These are phyloP conservation scores for Nevesoporus exiguus DNA, from an alignment of 768 basidiomycete species.

Conservation along the genomic window DNA sequence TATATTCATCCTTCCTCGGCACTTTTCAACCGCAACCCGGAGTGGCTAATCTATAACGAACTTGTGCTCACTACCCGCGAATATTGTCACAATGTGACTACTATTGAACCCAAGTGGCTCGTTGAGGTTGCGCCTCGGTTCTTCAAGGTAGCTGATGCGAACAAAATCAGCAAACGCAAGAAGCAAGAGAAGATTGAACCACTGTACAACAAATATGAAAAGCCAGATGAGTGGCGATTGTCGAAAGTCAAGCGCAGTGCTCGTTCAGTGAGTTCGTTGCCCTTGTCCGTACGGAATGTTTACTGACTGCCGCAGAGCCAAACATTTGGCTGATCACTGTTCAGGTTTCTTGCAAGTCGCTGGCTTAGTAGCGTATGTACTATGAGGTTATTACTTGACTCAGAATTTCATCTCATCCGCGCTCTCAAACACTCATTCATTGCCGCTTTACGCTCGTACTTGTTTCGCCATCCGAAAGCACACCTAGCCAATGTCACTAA, in stretches of 20 bases:
- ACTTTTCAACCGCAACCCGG: conserved; percentile 93
- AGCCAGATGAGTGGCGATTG: conserved; percentile 90
- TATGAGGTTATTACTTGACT: conserved; percentile 5
- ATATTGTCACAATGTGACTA: conserved; percentile 90
- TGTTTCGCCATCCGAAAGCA: neutral
- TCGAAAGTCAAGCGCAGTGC: conserved; percentile 91
- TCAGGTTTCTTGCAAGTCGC: neutral
- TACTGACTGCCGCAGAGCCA: conserved; percentile 56
- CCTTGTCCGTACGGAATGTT: neutral
- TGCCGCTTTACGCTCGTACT: neutral
- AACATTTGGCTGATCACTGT: conserved; percentile 69
- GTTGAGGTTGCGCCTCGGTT: conserved; percentile 97
- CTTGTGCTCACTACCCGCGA: conserved; percentile 94
- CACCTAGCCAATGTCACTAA: neutral
- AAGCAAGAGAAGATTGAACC: conserved; percentile 97
- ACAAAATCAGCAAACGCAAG: conserved; percentile 97
- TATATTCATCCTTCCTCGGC: conserved; percentile 98
- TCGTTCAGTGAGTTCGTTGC: conserved; percentile 55
- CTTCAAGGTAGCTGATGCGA: conserved; percentile 97
- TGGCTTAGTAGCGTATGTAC: conserved; percentile 12
- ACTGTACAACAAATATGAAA: conserved; percentile 92
- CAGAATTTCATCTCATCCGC: neutral
- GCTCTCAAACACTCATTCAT: neutral
- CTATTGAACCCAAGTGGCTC: conserved; percentile 97
- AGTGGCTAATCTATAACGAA: conserved; percentile 96